Percentiles rank a stretch among this genome's conserved stretches.
These are phyloP conservation scores for Wallacemonas sp. DNA, from an alignment of 208 protist genomes.

Conservation along the genomic window DNA sequence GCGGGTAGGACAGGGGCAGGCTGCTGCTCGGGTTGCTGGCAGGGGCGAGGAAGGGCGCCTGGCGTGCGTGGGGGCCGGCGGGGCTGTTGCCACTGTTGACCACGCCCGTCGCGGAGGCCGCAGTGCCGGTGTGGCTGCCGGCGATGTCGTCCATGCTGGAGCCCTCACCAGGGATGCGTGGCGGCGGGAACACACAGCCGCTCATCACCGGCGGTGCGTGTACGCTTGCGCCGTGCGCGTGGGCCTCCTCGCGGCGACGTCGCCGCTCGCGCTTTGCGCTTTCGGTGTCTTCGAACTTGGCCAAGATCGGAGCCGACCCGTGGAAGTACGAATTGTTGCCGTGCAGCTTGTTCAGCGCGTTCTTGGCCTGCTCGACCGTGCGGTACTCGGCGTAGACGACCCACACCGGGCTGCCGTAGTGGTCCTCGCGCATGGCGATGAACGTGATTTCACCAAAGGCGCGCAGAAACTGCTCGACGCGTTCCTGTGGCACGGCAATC, in stretches of 20 bases:
- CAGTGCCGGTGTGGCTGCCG: too few relatives aligned
- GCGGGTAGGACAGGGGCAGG: background rate
- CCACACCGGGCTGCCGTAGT: constrained; percentile 83
- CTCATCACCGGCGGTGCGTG: constrained; percentile 28
- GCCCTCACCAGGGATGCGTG: constrained; percentile 17
- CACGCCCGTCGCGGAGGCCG: background rate
- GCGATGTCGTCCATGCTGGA: constrained; percentile 10
- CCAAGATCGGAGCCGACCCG: constrained; percentile 57
- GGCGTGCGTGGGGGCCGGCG: background rate
- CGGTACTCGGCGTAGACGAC: constrained; percentile 85
- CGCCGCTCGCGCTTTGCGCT: constrained; percentile 73
- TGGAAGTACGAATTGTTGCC: constrained; percentile 69
- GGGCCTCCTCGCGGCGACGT: constrained; percentile 46
- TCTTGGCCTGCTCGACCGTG: constrained; percentile 54
- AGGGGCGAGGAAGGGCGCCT: background rate
- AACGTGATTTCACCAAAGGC: constrained; percentile 67
- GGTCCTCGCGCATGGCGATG: constrained; percentile 79
- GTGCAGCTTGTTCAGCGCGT: constrained; percentile 64
- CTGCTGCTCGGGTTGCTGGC: background rate
- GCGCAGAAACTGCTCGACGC: constrained; percentile 61
- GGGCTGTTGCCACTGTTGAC: background rate
- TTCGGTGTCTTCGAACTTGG: constrained; percentile 78
- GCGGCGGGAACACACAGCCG: constrained; percentile 48
- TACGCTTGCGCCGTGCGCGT: constrained; percentile 18
- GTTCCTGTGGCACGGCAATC: constrained; percentile 45